Conservation (phyloP, 2,329 filamentous ascomycete genomes). For the Verticillium dahliae region DNA sequence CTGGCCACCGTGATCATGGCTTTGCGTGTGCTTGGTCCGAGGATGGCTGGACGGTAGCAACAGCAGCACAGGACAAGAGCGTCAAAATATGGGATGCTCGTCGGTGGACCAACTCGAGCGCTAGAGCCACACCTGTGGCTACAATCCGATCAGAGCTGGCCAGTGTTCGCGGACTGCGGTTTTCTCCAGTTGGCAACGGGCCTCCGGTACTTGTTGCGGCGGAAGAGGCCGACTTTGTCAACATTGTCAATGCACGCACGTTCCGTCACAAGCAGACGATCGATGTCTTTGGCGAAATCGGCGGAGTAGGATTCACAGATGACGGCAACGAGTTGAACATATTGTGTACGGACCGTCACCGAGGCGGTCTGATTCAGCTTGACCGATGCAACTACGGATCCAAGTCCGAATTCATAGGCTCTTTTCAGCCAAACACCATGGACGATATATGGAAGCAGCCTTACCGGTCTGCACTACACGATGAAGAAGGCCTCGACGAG, state of each 20-base stretch:
- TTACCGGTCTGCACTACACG: background rate
- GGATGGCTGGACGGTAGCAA: constrained; percentile 69
- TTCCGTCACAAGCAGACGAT: constrained; percentile 62
- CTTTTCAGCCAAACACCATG: background rate
- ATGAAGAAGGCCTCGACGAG: background rate
- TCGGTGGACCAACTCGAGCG: constrained; percentile 53
- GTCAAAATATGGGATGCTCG: constrained; percentile 73
- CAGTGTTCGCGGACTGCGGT: constrained; percentile 61
- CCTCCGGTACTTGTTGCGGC: constrained; percentile 62
- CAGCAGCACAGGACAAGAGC: constrained; percentile 67
- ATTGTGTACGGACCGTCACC: constrained; percentile 57
- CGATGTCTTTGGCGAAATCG: constrained; percentile 70
- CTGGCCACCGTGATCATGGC: constrained; percentile 62
- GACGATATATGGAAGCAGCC: background rate
- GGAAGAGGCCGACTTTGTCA: constrained; percentile 69
- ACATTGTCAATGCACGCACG: constrained; percentile 61
- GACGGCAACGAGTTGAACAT: constrained; percentile 63
- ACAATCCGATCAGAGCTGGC: constrained; percentile 61
- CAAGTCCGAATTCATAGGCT: background rate
- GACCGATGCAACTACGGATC: constrained; percentile 36
- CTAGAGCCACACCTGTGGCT: constrained; percentile 38
- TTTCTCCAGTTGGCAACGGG: constrained; percentile 65
- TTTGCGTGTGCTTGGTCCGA: constrained; percentile 78
- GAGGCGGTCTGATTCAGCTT: constrained; percentile 62
- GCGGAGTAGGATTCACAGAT: constrained; percentile 59